Conservation (phyloP, 371 early-diverging fungal species). For the Rhizomucor miehei region DNA sequence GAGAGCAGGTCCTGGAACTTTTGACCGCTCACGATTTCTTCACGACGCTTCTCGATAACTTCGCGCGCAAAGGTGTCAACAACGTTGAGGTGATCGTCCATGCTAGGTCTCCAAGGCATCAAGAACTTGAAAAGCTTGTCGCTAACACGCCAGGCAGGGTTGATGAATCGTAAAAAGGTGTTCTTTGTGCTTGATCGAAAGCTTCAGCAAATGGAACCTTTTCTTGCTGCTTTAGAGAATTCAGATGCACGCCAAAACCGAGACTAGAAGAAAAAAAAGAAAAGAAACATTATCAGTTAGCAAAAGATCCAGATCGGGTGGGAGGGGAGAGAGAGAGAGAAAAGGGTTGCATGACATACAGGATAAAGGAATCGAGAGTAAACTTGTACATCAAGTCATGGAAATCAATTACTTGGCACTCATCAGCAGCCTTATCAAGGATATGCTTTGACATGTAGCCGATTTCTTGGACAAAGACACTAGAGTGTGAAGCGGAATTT, state of each 20-base stretch:
- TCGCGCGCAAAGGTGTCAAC: constrained; percentile 47
- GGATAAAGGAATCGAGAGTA: constrained; percentile 51
- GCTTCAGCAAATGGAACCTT: constrained; percentile 53
- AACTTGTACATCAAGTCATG: constrained; percentile 46
- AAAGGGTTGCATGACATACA: constrained; percentile 16
- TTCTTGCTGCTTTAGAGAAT: constrained; percentile 22
- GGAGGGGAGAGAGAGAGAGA: no score
- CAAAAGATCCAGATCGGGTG: background rate
- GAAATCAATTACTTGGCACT: constrained; percentile 30
- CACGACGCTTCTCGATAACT: constrained; percentile 39
- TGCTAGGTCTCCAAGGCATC: constrained; percentile 17
- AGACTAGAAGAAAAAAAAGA: constrained; percentile 18
- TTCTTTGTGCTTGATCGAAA: constrained; percentile 52
- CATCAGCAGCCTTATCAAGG: constrained; percentile 29
- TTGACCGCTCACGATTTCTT: constrained; percentile 18
- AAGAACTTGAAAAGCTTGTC: constrained; percentile 21
- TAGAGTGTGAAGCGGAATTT: constrained; percentile 2
- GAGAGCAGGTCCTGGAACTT: constrained; percentile 51
- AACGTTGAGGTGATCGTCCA: constrained; percentile 33
- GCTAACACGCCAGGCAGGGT: constrained; percentile 33
- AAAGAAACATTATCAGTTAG: background rate
- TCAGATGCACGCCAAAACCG: constrained; percentile 48
- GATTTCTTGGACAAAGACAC: constrained; percentile 50
- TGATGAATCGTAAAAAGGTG: constrained; percentile 37
- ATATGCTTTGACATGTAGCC: constrained; percentile 22